Evolutionary conservation across 495 filamentous ascomycete genomes (phyloP).

Genomic region (Podospora conica): DNA sequence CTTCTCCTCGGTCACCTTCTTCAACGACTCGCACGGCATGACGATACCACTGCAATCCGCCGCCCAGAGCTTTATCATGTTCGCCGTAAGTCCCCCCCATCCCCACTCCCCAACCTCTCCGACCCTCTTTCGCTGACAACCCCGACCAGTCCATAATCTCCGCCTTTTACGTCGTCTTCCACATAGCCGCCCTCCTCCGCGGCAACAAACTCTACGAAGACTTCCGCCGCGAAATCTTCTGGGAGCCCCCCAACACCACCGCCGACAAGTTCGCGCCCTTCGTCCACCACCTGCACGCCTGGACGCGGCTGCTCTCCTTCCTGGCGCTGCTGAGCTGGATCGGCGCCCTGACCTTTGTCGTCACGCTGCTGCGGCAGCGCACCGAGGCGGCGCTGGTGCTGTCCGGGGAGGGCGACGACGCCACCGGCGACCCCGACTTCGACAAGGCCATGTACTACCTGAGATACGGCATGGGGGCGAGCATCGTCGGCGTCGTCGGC

Average conservation of each 20-base stretch:
- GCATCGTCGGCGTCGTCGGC: not conserved
- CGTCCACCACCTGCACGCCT: not conserved
- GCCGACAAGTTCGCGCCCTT: not conserved
- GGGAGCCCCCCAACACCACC: too few relatives aligned
- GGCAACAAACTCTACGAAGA: not conserved
- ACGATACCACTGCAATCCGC: not conserved
- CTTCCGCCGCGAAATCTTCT: not conserved
- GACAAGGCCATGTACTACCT: not conserved
- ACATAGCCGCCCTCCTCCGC: not conserved
- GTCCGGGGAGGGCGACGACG: too few relatives aligned
- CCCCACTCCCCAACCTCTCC: not conserved
- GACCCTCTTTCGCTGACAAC: too few relatives aligned
- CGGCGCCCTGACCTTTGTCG: not conserved
- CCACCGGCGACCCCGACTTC: too few relatives aligned
- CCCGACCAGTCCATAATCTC: not conserved
- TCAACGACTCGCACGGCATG: not conserved
- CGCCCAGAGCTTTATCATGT: not conserved
- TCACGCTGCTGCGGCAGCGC: not conserved
- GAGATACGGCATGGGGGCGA: not conserved
- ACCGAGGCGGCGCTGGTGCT: not conserved
- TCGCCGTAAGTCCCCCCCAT: not conserved
- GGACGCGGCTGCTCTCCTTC: not conserved
- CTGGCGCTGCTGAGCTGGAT: not conserved
- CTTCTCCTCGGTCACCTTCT: not conserved
- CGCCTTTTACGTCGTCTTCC: not conserved